Conservation (phyloP, 257 asterid species). For the Fraxinus quadrangulata region DNA sequence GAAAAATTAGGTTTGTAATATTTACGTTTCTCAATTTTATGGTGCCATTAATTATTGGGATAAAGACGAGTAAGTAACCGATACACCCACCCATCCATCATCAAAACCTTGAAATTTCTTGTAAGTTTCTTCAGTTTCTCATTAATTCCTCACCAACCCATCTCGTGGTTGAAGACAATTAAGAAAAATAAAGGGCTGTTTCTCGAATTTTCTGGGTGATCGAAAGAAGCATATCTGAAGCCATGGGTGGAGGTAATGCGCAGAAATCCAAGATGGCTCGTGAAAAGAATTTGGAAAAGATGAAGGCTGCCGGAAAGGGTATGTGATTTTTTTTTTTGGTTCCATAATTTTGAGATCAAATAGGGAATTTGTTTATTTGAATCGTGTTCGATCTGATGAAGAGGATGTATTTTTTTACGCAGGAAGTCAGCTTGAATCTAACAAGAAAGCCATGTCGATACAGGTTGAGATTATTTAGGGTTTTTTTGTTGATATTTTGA, state of each 20-base stretch:
- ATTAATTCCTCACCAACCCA: too few relatives aligned
- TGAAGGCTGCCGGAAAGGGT: slow-evolving; percentile 46
- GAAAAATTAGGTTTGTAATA: not conserved
- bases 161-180: too few relatives aligned
- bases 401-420: not conserved
- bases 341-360: not conserved
- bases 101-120: too few relatives aligned
- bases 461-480: slow-evolving; percentile 37
- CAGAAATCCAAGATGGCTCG: slow-evolving; percentile 70
- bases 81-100: too few relatives aligned
- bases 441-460: slow-evolving; percentile 50
- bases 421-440: too few relatives aligned
- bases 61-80: not conserved
- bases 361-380: slow-evolving; percentile 7
- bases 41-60: not conserved
- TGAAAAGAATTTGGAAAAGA: slow-evolving; percentile 51
- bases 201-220: slow-evolving; percentile 7
- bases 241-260: slow-evolving; percentile 70
- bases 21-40: too few relatives aligned
- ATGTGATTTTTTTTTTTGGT: not conserved
- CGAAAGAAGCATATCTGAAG: slow-evolving; percentile 5
- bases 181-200: not conserved
- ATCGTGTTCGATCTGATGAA: slow-evolving; percentile 20
- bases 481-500: not conserved
- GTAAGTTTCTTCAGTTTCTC: too few relatives aligned